Base-by-base conservation (phyloP, 176 grass and related monocot species). In the Raddia distichophylla region DNA sequence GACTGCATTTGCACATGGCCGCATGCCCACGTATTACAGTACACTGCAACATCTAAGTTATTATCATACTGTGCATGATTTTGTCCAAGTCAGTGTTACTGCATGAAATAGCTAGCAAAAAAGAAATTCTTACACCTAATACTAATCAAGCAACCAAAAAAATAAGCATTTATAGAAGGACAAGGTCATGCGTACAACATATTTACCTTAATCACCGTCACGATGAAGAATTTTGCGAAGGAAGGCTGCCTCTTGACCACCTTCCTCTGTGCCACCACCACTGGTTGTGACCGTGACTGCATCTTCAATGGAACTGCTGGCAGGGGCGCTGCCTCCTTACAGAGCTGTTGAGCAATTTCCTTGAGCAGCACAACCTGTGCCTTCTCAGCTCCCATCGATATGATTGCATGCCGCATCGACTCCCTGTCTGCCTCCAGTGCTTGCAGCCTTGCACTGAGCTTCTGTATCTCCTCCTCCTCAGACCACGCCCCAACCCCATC, bases 301-400 rank as follows among this genome's bases (percentile, higher is more conserved):
- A 53, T 45, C 83, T 89, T 89, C 12, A 86, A 5, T 3, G 72
- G 59, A 50, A 73, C 27, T 4, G 19, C 50, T 0, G 67, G 60
- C 51, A 86, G 59, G 4, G 71, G 64, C 2, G 52, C 44, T 6
- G 45, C 71, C n/a, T 93, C 90, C 60, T 79, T 80, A 47, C 81
- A 93, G n/a, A 93, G 77, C 52, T 94, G 79, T n/a, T 93, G 95
- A 2, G 88, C 83, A 11, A 94, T 94, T 79, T 94, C 86, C 71
- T 89, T 93, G 84, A 91, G 74, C 74, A 94, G 69, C 32, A 92
- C 54, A 10, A 84, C 75, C 83, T 98, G 88, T 9, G 82, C 81
- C 69, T 93, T 98, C 55, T 94, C 76, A 7, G 90, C 62, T 16
- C 91, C 92, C 78, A 93, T 79, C 18, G 90, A 91, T 74, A 93